Evolutionary conservation across 345 rosid genomes (phyloP).

Genomic region (Isatis tinctoria): DNA sequence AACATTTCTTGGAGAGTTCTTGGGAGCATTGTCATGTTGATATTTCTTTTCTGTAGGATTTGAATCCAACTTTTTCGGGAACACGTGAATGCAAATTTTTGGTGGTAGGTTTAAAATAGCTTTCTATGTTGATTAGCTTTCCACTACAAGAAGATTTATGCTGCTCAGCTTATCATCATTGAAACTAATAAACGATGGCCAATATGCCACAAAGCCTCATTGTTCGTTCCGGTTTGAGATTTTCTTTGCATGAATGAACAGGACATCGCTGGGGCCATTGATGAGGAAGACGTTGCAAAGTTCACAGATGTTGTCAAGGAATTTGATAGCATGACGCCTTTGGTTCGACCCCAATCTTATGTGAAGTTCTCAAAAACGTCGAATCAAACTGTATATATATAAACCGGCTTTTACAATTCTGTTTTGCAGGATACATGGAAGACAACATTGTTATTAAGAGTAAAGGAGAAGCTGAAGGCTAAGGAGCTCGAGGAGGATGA

Average conservation of each 20-base stretch:
- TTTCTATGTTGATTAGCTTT: background rate
- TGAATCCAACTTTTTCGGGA: slow-evolving; percentile 87
- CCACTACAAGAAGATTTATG: background rate
- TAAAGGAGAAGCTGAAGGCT: slow-evolving; percentile 29
- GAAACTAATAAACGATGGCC: background rate
- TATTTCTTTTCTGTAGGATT: slow-evolving; percentile 43
- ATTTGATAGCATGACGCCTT: slow-evolving; percentile 81
- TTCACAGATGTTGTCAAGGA: slow-evolving; percentile 78
- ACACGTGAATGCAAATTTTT: slow-evolving; percentile 67
- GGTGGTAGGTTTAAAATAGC: slow-evolving; percentile 30
- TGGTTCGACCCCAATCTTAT: slow-evolving; percentile 39
- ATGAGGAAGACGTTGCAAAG: slow-evolving; percentile 74
- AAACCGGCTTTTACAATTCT: background rate
- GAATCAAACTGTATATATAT: background rate
- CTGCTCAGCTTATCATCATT: background rate
- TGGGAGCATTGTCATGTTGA: background rate
- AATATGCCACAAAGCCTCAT: background rate
- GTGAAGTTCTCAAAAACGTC: background rate
- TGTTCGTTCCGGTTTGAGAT: background rate
- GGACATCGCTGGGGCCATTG: slow-evolving; percentile 67
- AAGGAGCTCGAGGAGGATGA: no score
- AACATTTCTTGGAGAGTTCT: background rate
- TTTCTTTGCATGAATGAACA: background rate
- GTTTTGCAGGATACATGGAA: slow-evolving; percentile 68
- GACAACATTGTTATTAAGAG: slow-evolving; percentile 74